Evolutionary conservation across 2,329 filamentous ascomycete genomes (phyloP), one percentile per base, ranked within the genome.

Genomic region (Ascochyta clinopodiicola): DNA sequence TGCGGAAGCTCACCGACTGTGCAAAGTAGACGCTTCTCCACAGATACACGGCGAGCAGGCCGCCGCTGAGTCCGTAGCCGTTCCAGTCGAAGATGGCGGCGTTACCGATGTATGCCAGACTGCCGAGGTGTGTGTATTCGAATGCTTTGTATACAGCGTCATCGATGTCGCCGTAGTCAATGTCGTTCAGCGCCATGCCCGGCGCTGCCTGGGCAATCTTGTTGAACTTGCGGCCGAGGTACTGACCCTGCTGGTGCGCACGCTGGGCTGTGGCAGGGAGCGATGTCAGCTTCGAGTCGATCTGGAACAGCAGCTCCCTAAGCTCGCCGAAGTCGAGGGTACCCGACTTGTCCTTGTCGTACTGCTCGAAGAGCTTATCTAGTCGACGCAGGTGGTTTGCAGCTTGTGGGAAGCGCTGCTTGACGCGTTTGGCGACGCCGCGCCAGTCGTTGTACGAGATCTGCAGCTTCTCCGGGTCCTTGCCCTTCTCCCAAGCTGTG

Each of bases 1-100:
- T 99, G 64, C 95, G 82, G 56, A 98, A 84, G 76, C 93, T 97
- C 43, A 99, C 95, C 71, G 92, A 96, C 81, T 99, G 92, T 12
- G 95, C 92, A 80, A 99, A 99, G 78, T 99, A 99, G 13, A 97
- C 89, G 62, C 91, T 93, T 59, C 95, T 83, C 95, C 95, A 99
- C 31, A 96, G 86, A 75, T 99, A 99, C 44, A 98, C 94, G 0
- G 93, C 95, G 83, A 96, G 84, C 40, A 99, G 77, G 0, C 95
- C 95, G 45, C 95, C 95, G 1, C 86, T 86, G 53, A 95, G 78
- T 66, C 83, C 93, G 81, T 89, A 84, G 0, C 92, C 93, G 38
- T 88, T 85, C 49, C 95, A 86, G 73, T 99, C 95, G 69, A 99
- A 99, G 36, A 99, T 88, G 4, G 95, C 95, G 7, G 92, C 93